Percentiles rank a stretch among this genome's conserved stretches.
Evolutionary conservation across 495 filamentous ascomycete genomes (phyloP).

Genomic region (Choiromyces venosus): DNA sequence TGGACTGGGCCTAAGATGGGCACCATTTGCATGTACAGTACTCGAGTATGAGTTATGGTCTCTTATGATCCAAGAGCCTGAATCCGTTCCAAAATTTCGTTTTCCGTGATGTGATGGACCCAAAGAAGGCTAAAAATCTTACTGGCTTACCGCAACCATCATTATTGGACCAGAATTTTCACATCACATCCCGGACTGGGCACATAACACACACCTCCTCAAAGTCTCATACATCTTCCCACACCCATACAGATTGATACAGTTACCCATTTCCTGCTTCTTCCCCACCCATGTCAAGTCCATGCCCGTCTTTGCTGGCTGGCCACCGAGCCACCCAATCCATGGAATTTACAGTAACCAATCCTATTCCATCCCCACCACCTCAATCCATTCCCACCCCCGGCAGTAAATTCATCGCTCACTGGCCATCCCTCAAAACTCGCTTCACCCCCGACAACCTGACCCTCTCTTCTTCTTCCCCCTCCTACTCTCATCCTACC

Average conservation of each 20-base stretch:
- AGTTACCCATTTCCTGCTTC: neutral
- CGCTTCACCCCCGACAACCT: slow-evolving; percentile 27
- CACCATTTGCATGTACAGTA: neutral
- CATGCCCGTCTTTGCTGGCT: neutral
- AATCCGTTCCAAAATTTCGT: neutral
- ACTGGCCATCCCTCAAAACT: slow-evolving; percentile 32
- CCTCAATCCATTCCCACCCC: slow-evolving; percentile 8
- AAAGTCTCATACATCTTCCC: neutral
- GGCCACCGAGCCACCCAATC: slow-evolving; percentile 1
- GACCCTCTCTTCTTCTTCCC: slow-evolving; percentile 25
- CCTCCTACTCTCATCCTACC: slow-evolving; percentile 21
- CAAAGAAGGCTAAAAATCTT: neutral
- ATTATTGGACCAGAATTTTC: neutral
- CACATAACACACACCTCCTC: neutral
- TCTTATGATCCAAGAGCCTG: neutral
- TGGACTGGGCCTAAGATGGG: neutral
- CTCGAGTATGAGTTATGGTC: neutral
- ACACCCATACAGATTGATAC: too few relatives aligned
- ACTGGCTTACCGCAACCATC: neutral
- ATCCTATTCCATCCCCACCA: neutral
- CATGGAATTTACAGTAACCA: neutral
- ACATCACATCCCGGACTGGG: neutral
- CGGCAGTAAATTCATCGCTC: slow-evolving; percentile 8
- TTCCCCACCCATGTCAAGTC: neutral
- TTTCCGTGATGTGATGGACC: neutral